Evolutionary conservation across 2,329 filamentous ascomycete genomes (phyloP), one percentile per base, ranked within the genome.

Genomic region (Stenocarpella maydis): DNA sequence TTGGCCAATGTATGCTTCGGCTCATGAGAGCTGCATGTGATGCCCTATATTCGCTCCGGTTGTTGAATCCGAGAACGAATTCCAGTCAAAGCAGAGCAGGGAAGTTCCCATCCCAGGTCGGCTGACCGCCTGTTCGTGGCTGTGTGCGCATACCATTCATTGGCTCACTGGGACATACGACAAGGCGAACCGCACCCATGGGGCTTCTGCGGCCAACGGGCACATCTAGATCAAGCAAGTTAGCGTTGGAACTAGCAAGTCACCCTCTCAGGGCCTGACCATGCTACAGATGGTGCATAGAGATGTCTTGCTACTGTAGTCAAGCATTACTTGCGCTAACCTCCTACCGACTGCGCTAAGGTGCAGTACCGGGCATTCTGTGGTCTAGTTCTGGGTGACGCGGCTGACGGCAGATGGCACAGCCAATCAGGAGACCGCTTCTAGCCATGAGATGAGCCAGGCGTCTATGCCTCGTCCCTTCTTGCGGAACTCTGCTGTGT

Each of bases 401-500:
- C 28, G 43, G n/a, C 58, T 63, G 12, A 47, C 4, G 26, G 12
- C 15, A 43, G 12, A 47, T 9, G 26, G 12, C 15, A 43, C 43
- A 14, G 28, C 58, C 58, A 63, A 37, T 63, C n/a, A n/a, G 24
- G 21, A 5, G 2, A 1, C 2, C 14, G 12, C 9, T 49, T n/a
- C 9, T n/a, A 26, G 43, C 28, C n/a, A 21, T 49, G 7, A 43
- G 58, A 63, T 15, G 58, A 63, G 41, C 58, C 58, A 63, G 58
- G 28, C 19, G 43, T 49, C 58, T 14, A 43, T 63, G 24, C 26
- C 41, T 63, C 28, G 58, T 43, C 26, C n/a, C 19, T 19, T 63
- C 43, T 49, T 49, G n/a, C n/a, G 26, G 19, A 37, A 10, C 28
- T 26, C 3, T 24, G 28, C 26, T 49, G 24, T 10, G n/a, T n/a